Conservation (phyloP, 2,329 filamentous ascomycete species). For the Penicillium sp. region DNA sequence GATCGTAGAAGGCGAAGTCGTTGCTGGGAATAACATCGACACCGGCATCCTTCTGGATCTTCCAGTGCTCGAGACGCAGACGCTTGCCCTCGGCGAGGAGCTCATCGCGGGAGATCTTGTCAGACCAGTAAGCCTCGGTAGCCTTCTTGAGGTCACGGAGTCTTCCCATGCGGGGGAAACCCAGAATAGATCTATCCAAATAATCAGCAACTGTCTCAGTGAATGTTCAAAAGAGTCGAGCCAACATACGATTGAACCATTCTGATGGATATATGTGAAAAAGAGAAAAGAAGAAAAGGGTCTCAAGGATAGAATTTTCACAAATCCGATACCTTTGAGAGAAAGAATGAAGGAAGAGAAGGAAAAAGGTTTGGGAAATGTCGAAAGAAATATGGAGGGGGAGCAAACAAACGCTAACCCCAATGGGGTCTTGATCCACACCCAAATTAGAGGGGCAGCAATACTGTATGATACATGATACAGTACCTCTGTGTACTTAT, state of each 20-base stretch:
- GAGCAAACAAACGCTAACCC: slow-evolving; percentile 24
- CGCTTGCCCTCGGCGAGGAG: slow-evolving; percentile 94
- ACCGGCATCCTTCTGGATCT: slow-evolving; percentile 98
- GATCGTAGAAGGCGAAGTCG: slow-evolving; percentile 88
- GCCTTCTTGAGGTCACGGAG: slow-evolving; percentile 99
- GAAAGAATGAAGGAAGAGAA: slow-evolving; percentile 15
- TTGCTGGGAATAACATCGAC: slow-evolving; percentile 98
- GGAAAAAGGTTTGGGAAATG: slow-evolving; percentile 7
- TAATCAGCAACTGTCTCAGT: neutral
- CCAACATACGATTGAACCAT: slow-evolving; percentile 61
- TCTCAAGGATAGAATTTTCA: slow-evolving; percentile 20
- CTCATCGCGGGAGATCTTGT: slow-evolving; percentile 87
- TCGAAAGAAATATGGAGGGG: slow-evolving; percentile 8
- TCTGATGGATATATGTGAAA: slow-evolving; percentile 38
- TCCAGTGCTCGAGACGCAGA: slow-evolving; percentile 95
- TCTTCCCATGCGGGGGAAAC: slow-evolving; percentile 98
- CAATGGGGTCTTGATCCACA: neutral
- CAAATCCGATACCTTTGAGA: slow-evolving; percentile 28
- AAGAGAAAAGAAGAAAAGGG: slow-evolving; percentile 9
- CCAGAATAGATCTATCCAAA: slow-evolving; percentile 68
- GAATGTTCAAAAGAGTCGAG: neutral
- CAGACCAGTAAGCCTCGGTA: slow-evolving; percentile 95
- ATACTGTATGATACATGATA: neutral
- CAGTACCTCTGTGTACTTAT: neutral
- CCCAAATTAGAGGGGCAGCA: slow-evolving; percentile 1